Conservation (phyloP, 1,284 basidiomycete genomes). For the Laetiporus sulphureus region DNA sequence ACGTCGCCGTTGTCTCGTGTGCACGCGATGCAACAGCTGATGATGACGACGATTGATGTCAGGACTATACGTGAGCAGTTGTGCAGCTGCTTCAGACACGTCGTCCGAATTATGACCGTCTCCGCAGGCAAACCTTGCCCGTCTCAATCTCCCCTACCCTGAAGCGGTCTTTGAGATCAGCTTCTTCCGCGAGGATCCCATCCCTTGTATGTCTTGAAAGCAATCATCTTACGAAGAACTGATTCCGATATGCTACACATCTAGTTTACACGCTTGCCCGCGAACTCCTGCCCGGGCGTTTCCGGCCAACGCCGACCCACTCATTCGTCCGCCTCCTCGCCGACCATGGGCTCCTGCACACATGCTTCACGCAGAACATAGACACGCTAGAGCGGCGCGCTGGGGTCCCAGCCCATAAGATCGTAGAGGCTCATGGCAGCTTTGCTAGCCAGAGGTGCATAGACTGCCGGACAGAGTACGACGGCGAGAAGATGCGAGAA, state of each 20-base stretch:
- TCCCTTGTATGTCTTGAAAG: constrained; percentile 50
- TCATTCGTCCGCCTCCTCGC: constrained; percentile 82
- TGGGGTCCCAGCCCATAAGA: constrained; percentile 65
- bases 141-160: constrained; percentile 68
- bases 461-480: constrained; percentile 53
- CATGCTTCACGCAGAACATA: constrained; percentile 86
- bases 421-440: constrained; percentile 94
- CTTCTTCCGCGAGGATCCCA: constrained; percentile 67
- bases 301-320: constrained; percentile 84
- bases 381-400: constrained; percentile 90
- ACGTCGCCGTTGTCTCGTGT: constrained; percentile 14
- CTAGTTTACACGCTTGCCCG: constrained; percentile 81
- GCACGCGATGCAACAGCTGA: too few relatives aligned
- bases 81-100: neutral
- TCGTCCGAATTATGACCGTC: neutral
- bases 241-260: constrained; percentile 1
- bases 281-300: constrained; percentile 87
- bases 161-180: constrained; percentile 79
- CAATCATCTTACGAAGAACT: constrained; percentile 1
- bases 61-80: constrained; percentile 51
- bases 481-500: constrained; percentile 62
- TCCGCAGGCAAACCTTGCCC: constrained; percentile 62
- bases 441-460: constrained; percentile 83
- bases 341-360: constrained; percentile 58
- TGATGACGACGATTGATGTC: too few relatives aligned